Conservation (phyloP, 2,329 filamentous ascomycete species). For the Bertia moriformis region DNA sequence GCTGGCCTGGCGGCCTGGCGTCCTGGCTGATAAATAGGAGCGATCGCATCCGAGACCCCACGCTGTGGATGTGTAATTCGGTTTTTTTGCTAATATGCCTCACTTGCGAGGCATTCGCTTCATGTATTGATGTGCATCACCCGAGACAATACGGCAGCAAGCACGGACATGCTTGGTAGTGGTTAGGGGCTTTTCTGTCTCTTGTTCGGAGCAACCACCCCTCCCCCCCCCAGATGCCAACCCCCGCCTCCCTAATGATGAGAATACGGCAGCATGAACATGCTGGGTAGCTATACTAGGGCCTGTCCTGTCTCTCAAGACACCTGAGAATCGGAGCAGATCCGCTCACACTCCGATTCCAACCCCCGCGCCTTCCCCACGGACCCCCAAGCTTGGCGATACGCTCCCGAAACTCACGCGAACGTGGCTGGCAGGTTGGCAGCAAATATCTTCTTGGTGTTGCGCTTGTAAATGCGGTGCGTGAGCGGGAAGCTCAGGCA, state of each 20-base stretch:
- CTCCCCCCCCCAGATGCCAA: not conserved
- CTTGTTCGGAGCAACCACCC: too few relatives aligned
- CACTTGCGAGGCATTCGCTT: too few relatives aligned
- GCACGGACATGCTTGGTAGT: too few relatives aligned
- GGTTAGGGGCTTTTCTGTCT: too few relatives aligned
- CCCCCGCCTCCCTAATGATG: not conserved
- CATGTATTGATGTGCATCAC: too few relatives aligned
- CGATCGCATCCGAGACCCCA: too few relatives aligned
- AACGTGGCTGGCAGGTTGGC: conserved; percentile 91
- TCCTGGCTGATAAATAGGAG: too few relatives aligned
- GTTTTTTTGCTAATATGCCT: too few relatives aligned
- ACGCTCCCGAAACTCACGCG: conserved; percentile 84
- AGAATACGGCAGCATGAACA: not conserved
- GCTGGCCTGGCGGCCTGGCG: too few relatives aligned
- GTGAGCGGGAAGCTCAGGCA: conserved; percentile 95
- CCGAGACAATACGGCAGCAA: too few relatives aligned
- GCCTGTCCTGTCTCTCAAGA: conserved; percentile 40
- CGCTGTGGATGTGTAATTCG: too few relatives aligned
- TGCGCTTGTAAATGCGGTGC: conserved; percentile 77
- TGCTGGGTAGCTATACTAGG: not conserved
- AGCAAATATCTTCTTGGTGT: conserved; percentile 81
- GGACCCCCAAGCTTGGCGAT: conserved; percentile 22
- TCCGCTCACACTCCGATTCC: conserved; percentile 33
- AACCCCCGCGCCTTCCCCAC: conserved; percentile 23
- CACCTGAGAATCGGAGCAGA: conserved; percentile 36